Conservation (phyloP, 306 rosid genomes). For the Geum urbanum region DNA sequence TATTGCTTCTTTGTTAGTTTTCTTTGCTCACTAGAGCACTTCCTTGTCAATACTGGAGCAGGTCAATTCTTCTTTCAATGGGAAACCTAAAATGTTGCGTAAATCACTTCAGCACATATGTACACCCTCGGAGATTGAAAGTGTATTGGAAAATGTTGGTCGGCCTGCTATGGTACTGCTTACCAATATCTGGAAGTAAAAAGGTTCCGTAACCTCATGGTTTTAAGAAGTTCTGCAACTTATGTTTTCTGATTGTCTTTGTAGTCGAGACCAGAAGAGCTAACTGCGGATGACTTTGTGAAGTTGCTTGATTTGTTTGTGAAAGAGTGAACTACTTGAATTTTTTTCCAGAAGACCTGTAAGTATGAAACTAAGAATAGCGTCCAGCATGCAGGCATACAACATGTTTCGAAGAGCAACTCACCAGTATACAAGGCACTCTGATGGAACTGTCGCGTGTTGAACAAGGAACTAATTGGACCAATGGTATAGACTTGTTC, state of each 20-base stretch:
- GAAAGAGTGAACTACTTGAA: slow-evolving; percentile 29
- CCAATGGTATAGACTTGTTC: not conserved
- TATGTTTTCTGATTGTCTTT: slow-evolving; percentile 4
- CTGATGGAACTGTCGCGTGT: not conserved
- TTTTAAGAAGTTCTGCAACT: not conserved
- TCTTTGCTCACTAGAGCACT: not conserved
- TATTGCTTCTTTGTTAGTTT: not conserved
- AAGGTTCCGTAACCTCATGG: not conserved
- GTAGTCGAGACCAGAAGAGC: slow-evolving; percentile 89
- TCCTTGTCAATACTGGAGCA: slow-evolving; percentile 19
- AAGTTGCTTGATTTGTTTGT: slow-evolving; percentile 59
- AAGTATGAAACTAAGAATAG: slow-evolving; percentile 1
- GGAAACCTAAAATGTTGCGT: slow-evolving; percentile 84
- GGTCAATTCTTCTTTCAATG: slow-evolving; percentile 89
- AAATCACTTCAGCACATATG: slow-evolving; percentile 80
- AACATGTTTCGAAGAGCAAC: not conserved
- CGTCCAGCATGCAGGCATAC: not conserved
- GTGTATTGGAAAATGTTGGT: too few species aligned
- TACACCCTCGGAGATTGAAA: slow-evolving; percentile 62
- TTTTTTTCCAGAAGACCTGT: slow-evolving; percentile 16
- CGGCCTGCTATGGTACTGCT: slow-evolving; percentile 51
- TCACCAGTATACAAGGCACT: not conserved
- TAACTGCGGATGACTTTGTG: slow-evolving; percentile 63
- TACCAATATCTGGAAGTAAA: not conserved
- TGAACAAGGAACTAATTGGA: not conserved